These are phyloP conservation scores for Teratosphaeriaceae sp. DNA, from an alignment of 2,329 filamentous ascomycete species.

Conservation along the genomic window DNA sequence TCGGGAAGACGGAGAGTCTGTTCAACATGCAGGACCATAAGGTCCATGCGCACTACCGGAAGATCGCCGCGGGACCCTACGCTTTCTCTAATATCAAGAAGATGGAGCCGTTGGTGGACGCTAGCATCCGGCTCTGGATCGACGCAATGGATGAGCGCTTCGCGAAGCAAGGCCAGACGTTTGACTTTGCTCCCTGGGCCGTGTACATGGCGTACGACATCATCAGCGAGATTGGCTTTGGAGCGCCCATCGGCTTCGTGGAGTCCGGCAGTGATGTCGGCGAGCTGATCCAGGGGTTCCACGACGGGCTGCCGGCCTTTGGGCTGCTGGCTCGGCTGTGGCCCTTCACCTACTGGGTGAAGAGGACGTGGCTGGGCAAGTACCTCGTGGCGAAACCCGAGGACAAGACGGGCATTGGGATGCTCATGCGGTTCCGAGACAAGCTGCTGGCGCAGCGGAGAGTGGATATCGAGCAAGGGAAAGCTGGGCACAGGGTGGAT, in stretches of 20 bases:
- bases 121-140: conserved; percentile 46
- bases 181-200: conserved; percentile 53
- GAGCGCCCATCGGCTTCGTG: conserved; percentile 51
- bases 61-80: conserved; percentile 50
- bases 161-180: conserved; percentile 36
- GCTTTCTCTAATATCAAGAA: conserved; percentile 51
- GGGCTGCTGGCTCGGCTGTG: conserved; percentile 47
- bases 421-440: conserved; percentile 53
- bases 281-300: conserved; percentile 35
- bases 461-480: conserved; percentile 42
- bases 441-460: conserved; percentile 44
- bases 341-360: conserved; percentile 50
- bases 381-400: conserved; percentile 49
- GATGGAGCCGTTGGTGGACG: conserved; percentile 50
- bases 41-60: conserved; percentile 47
- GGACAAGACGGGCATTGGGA: conserved; percentile 49
- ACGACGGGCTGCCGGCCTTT: conserved; percentile 46
- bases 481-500: conserved; percentile 41
- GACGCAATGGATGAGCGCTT: conserved; percentile 43
- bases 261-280: conserved; percentile 46
- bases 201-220: conserved; percentile 53
- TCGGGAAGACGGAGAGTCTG: conserved; percentile 49
- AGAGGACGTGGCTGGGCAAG: conserved; percentile 46
- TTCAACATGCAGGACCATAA: conserved; percentile 53
- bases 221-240: conserved; percentile 51